Evolutionary conservation across 768 basidiomycete species (phyloP).

Genomic region (Kwoniella sp.): DNA sequence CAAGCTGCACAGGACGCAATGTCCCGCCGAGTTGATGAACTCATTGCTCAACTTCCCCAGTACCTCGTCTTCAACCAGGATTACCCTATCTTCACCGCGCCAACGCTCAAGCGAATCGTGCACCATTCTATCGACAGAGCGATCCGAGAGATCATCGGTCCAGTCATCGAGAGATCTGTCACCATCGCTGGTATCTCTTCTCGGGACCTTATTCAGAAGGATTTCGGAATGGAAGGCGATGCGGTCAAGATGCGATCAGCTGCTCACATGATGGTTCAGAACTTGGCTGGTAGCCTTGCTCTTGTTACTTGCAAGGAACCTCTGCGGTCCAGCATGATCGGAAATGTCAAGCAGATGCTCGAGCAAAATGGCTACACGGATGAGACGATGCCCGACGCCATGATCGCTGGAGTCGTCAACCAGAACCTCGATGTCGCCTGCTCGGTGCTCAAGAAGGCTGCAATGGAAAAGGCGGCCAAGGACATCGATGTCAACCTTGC

Average conservation of each 20-base stretch:
- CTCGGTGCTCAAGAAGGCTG: constrained; percentile 91
- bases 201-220: constrained; percentile 89
- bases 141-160: constrained; percentile 95
- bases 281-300: constrained; percentile 92
- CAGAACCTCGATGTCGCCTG: constrained; percentile 95
- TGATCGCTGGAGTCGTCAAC: constrained; percentile 72
- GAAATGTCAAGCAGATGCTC: constrained; percentile 80
- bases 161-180: constrained; percentile 95
- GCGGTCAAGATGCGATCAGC: constrained; percentile 89
- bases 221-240: constrained; percentile 88
- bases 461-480: constrained; percentile 89
- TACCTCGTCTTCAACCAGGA: constrained; percentile 76
- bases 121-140: constrained; percentile 89
- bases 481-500: constrained; percentile 91
- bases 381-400: constrained; percentile 78
- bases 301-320: constrained; percentile 98
- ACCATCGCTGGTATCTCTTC: constrained; percentile 98
- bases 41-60: constrained; percentile 63
- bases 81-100: constrained; percentile 68
- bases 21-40: constrained; percentile 54
- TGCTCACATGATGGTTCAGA: constrained; percentile 94
- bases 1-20: constrained; percentile 55
- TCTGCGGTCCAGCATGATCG: constrained; percentile 83
- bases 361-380: constrained; percentile 87
- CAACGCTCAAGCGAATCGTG: constrained; percentile 84